phyloP scores from a whole-genome alignment of 1,284 basidiomycete species.

The Sporisorium graminicola region DNA sequence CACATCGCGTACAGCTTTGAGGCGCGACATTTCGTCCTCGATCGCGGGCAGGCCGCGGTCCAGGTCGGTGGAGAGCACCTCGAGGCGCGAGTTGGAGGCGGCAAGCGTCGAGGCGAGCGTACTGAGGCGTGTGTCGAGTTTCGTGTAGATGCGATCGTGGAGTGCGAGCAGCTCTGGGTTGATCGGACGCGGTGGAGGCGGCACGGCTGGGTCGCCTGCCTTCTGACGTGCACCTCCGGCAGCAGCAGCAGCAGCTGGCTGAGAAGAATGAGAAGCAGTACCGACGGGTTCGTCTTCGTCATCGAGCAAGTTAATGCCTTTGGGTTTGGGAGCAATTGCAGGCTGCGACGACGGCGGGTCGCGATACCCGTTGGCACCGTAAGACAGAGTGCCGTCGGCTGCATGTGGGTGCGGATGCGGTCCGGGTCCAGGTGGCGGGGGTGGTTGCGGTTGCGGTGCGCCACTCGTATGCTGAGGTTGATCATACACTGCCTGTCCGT shows the following conservation, averaged over 20 bases:
- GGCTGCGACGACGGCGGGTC: conserved; percentile 11
- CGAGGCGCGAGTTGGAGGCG: conserved; percentile 80
- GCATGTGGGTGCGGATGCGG: conserved; percentile 10
- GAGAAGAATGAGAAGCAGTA: background rate
- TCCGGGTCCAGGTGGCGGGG: conserved; percentile 19
- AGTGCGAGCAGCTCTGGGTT: conserved; percentile 82
- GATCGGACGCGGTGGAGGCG: conserved; percentile 85
- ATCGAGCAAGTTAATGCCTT: conserved; percentile 43
- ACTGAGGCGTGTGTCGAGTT: conserved; percentile 79
- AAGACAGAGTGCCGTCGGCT: too few species aligned
- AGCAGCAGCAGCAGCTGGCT: background rate
- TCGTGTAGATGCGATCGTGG: conserved; percentile 83
- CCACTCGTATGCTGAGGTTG: conserved; percentile 4
- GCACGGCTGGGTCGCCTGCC: conserved; percentile 64
- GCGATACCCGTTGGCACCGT: conserved; percentile 9
- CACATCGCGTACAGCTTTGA: conserved; percentile 93
- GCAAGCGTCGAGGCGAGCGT: conserved; percentile 78
- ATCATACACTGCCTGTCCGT: background rate
- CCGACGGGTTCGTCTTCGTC: conserved; percentile 36
- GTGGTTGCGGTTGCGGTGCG: background rate
- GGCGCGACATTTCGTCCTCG: conserved; percentile 92
- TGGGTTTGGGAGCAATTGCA: conserved; percentile 21
- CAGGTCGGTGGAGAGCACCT: conserved; percentile 84
- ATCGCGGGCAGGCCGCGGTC: conserved; percentile 90
- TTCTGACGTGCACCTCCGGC: too few species aligned